Base-by-base conservation (phyloP, 495 filamentous ascomycete genomes). In the Ramalina intermedia region DNA sequence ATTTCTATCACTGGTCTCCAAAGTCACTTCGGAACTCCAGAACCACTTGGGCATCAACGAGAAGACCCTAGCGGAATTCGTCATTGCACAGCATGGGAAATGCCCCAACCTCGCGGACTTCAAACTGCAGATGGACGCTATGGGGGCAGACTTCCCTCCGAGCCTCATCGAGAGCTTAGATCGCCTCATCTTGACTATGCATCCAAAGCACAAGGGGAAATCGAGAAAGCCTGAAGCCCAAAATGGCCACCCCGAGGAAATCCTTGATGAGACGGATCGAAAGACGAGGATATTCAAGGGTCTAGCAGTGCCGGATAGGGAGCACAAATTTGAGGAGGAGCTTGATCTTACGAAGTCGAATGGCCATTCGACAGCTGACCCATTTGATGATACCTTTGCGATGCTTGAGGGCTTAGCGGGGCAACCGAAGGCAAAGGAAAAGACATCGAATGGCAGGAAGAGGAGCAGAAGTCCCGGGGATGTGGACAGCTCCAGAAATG, bases 21-120 rank as follows among this genome's bases (percentile, higher is more conserved):
- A 90, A 65, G 86, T 98, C 56, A 94, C 87, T 35, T 87, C 81
- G 27, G 91, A 98, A 68, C 71, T 96, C 39, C 82, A 87, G 55
- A 98, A 98, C 65, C 85, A 98, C 66, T 66, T 98, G 47, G 87
- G 90, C 29, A 81, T 96, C 58, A 84, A 71, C 63, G 90, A 98
- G 61, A 95, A 94, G 68, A 94, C 87, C 1, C 71, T 96, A 16
- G 88, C 91, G 44, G 91, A 96, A 63, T 98, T 93, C 62, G 75
- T 96, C 48, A 95, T 98, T 55, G 85, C 81, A 52, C 85, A 93
- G 55, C 86, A 94, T 56, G 60, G 82, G 57, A 78, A 88, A 79
- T 86, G 80, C 68, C 66, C 64, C 16, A 73, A 71, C 2, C 68
- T 85, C 41, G 60, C 69, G 14, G 78, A 82, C 5, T 94, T 94